Evolutionary conservation across 805 yeast genomes (phyloP).

Genomic region (Candida endomychidarum): DNA sequence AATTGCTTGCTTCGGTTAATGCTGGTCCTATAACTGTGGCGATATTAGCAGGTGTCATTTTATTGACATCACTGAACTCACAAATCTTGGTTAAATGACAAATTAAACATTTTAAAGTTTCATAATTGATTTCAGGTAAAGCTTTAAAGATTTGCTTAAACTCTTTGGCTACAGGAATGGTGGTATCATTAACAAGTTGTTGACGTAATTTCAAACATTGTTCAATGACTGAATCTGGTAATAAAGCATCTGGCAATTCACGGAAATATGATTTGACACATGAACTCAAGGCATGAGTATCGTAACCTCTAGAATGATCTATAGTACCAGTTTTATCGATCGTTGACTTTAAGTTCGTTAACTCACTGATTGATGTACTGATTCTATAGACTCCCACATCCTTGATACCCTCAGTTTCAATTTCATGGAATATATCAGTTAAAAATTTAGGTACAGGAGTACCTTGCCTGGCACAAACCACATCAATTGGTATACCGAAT

Average conservation of each 20-base stretch:
- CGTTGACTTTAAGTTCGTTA: slow-evolving; percentile 41
- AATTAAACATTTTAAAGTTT: slow-evolving; percentile 64
- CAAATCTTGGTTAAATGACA: slow-evolving; percentile 71
- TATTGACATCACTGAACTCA: slow-evolving; percentile 63
- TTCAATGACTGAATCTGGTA: slow-evolving; percentile 66
- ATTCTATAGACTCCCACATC: slow-evolving; percentile 89
- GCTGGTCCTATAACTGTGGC: slow-evolving; percentile 84
- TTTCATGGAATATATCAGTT: slow-evolving; percentile 63
- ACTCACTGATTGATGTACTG: slow-evolving; percentile 51
- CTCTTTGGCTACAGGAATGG: slow-evolving; percentile 9
- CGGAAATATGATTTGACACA: slow-evolving; percentile 81
- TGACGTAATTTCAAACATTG: slow-evolving; percentile 47
- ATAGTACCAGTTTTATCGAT: slow-evolving; percentile 49
- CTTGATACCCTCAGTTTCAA: slow-evolving; percentile 83
- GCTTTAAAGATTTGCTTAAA: slow-evolving; percentile 32
- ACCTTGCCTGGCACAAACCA: slow-evolving; percentile 72
- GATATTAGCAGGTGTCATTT: slow-evolving; percentile 85
- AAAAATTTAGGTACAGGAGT: slow-evolving; percentile 64
- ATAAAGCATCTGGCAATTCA: slow-evolving; percentile 82
- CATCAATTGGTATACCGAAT: slow-evolving; percentile 83
- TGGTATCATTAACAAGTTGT: slow-evolving; percentile 4
- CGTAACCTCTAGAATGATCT: slow-evolving; percentile 55
- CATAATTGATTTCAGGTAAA: slow-evolving; percentile 67
- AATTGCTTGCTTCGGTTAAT: slow-evolving; percentile 53
- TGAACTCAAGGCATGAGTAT: slow-evolving; percentile 84